Base-by-base conservation (phyloP, 1,284 basidiomycete genomes). In the Calocybe gambosa region DNA sequence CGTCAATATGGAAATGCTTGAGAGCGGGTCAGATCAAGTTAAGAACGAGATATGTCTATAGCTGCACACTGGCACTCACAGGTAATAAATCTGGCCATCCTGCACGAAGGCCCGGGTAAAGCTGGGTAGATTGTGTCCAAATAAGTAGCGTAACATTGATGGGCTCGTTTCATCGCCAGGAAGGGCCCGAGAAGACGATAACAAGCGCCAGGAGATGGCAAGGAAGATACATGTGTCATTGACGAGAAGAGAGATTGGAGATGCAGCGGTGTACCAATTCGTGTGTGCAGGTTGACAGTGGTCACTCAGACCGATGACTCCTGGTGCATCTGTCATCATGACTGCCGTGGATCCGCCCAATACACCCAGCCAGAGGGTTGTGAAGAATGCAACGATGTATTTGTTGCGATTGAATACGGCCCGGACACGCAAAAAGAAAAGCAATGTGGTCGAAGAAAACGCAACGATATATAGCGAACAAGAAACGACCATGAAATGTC, bases 401-500 rank as follows among this genome's bases (percentile, higher is more conserved):
- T 25, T 47, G 41, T 43, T 23, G 21, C 21, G 21, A 23, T 23
- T 23, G 7, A 23, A 23, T 23, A 23, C 21, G 21, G 21, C 21
- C 7, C 21, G 21, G 21, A 23, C 21, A 7, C 21, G 21, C 7
- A 23, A 23, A 23, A 23, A 23, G 21, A 23, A 23, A 23, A 23
- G 21, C 7, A 7, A 23, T 23, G 21, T 23, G 7, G 21, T 23
- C 1, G 37, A 46, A 15, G 44, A 46, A 5, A 46, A 31, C 7
- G 37, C 29, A 16, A 46, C 15, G 21, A 39, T 20, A 19, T 46
- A 38, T 33, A 31, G 19, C 13, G 15, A 12, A 13, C 42, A 43
- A 33, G 49, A 76, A 80, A 60, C 56, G 84, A 82, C 63, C 21
- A 35, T 31, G 21, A 26, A 33, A 4, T 25, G 9, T n/a, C 36